These are phyloP conservation scores for Solanum peruvianum DNA, from an alignment of 257 asterid genomes.

Conservation along the genomic window DNA sequence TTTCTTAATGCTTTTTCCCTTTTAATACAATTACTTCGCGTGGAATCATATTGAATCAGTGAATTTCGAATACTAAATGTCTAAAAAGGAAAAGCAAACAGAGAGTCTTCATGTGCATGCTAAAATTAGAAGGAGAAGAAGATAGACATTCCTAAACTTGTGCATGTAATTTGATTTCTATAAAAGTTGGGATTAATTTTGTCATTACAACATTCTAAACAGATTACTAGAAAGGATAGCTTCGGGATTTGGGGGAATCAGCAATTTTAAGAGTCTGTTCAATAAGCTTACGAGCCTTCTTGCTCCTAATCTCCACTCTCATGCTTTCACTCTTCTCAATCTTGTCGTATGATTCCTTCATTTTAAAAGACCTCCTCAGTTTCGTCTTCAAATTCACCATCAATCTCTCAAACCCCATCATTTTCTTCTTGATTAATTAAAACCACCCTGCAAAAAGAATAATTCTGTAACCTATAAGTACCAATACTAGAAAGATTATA, in stretches of 20 bases:
- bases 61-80: background rate
- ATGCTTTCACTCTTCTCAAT: conserved; percentile 82
- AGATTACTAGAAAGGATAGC: conserved; percentile 28
- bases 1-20: background rate
- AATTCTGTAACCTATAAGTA: background rate
- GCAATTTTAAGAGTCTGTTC: conserved; percentile 67
- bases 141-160: background rate
- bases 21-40: background rate
- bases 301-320: conserved; percentile 73
- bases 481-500: background rate
- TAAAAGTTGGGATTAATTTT: background rate
- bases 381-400: conserved; percentile 44
- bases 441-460: background rate
- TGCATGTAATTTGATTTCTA: background rate
- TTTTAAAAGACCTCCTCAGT: conserved; percentile 18
- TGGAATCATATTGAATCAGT: background rate
- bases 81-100: background rate
- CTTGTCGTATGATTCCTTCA: conserved; percentile 50
- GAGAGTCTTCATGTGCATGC: background rate
- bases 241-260: conserved; percentile 66
- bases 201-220: background rate
- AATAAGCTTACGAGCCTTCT: conserved; percentile 62
- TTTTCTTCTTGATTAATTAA: conserved; percentile 8
- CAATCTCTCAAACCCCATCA: conserved; percentile 37
- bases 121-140: background rate